Conservation (phyloP, 2,329 filamentous ascomycete genomes). For the Hortaea werneckii region DNA sequence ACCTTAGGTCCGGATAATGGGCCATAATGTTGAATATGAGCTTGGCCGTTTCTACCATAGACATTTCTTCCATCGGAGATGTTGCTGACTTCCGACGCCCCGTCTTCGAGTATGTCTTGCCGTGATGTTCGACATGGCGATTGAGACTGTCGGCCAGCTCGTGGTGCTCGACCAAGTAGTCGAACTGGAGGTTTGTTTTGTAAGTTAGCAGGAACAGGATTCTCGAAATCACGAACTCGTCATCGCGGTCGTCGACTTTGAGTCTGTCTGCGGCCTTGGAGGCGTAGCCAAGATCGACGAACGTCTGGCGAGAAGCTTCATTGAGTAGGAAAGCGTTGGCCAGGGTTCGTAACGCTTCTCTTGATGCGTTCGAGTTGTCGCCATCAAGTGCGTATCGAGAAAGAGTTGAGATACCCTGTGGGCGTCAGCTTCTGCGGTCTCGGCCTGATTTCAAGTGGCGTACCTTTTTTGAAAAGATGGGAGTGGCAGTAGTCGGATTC, state of each 20-base stretch:
- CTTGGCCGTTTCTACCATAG: slow-evolving; percentile 74
- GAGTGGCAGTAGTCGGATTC: slow-evolving; percentile 59
- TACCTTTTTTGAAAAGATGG: slow-evolving; percentile 76
- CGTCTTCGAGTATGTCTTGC: slow-evolving; percentile 35
- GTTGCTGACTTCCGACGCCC: slow-evolving; percentile 10
- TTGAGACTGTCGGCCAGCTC: slow-evolving; percentile 57
- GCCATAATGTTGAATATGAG: slow-evolving; percentile 82
- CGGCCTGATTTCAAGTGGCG: slow-evolving; percentile 10
- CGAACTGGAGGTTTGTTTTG: slow-evolving; percentile 57
- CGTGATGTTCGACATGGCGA: slow-evolving; percentile 59
- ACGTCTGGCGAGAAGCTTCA: slow-evolving; percentile 56
- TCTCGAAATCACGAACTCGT: slow-evolving; percentile 76
- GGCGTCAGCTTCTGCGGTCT: slow-evolving; percentile 5
- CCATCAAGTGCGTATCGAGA: slow-evolving; percentile 62
- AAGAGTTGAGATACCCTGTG: slow-evolving; percentile 64
- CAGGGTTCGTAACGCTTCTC: slow-evolving; percentile 69
- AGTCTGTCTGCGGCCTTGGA: slow-evolving; percentile 60
- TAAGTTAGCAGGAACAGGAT: slow-evolving; percentile 75
- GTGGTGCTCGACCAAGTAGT: slow-evolving; percentile 54
- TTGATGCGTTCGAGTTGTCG: slow-evolving; percentile 46
- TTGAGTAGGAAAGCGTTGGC: slow-evolving; percentile 74
- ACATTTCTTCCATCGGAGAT: slow-evolving; percentile 62
- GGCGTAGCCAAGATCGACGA: slow-evolving; percentile 61
- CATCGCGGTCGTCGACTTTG: slow-evolving; percentile 61
- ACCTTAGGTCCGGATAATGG: slow-evolving; percentile 52